Evolutionary conservation across 23 red algal species (phyloP), one percentile per base, ranked within the genome.

Genomic region (Agarophyton chilense): DNA sequence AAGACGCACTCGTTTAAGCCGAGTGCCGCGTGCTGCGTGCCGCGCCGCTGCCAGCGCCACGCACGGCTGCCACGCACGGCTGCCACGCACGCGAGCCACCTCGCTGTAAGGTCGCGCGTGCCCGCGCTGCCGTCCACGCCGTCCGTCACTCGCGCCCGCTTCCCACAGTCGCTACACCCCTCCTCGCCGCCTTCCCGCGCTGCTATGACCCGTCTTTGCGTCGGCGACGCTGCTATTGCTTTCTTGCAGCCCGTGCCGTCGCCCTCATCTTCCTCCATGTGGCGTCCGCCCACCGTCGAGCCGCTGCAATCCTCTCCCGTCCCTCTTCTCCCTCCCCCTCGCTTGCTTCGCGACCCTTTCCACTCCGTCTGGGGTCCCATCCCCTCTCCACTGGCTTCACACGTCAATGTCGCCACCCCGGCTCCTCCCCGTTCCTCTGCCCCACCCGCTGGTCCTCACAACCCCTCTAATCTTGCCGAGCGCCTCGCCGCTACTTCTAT

Each of bases 11-110:
- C 55, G 29, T 26, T 58, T 28, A 28, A 28, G 55, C 55, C 55
- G 55, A 21, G 55, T 58, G n/a, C n/a, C n/a, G n/a, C n/a, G n/a
- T n/a, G n/a, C n/a, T n/a, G n/a, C n/a, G n/a, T n/a, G 60, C 60
- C 32, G 60, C 60, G 60, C 60, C 60, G 60, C 60, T 65, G 68
- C 68, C 68, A 74, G 68, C 68, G 68, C 68, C 68, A 74, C 68
- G 68, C 68, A 74, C 43, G 68, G 68, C 68, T 74, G 62, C 62
- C 35, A 61, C 56, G 56, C 56, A 31, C 56, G 56, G 8, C 5
- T 16, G 39, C 68, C 38, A 49, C 68, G 60, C 60, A 22, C 64
- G 34, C 64, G 64, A 70, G 64, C 64, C 64, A 70, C 34, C 64
- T 49, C 41, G 68, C 68, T 74, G 68, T 74, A 74, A 74, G 68